These are phyloP conservation scores for Vanderwaltozyma polyspora DNA, from an alignment of 805 yeast genomes.

Conservation along the genomic window DNA sequence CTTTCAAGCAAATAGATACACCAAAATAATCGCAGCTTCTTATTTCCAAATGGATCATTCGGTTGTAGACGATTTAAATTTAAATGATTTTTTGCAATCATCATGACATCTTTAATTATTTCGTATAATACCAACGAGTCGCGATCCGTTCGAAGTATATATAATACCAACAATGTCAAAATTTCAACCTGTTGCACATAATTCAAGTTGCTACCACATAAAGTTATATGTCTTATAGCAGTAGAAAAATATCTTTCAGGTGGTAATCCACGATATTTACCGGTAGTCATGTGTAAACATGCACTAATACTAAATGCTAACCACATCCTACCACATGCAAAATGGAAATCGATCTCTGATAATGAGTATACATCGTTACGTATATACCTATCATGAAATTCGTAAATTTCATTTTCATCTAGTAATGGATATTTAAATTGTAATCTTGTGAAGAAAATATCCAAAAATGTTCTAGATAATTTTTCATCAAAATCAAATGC, in stretches of 20 bases:
- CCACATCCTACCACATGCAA: conserved; percentile 46
- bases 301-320: conserved; percentile 42
- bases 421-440: conserved; percentile 48
- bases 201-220: conserved; percentile 31
- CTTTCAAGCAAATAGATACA: conserved; percentile 52
- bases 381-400: conserved; percentile 40
- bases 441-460: conserved; percentile 43
- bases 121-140: conserved; percentile 46
- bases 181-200: conserved; percentile 42
- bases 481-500: conserved; percentile 41
- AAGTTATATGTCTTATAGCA: conserved; percentile 45
- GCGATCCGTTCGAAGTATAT: conserved; percentile 48
- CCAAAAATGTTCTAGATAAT: conserved; percentile 39
- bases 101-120: conserved; percentile 43
- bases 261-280: conserved; percentile 43
- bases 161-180: conserved; percentile 40
- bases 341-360: conserved; percentile 33
- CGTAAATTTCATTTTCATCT: conserved; percentile 40
- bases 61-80: conserved; percentile 19
- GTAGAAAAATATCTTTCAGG: conserved; percentile 49
- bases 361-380: conserved; percentile 30
- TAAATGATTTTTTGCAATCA: conserved; percentile 28
- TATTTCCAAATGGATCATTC: conserved; percentile 23
- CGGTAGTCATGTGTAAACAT: conserved; percentile 43
- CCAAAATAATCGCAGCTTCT: conserved; percentile 50